Evolutionary conservation across 2,329 filamentous ascomycete genomes (phyloP), one percentile per base, ranked within the genome.

Genomic region (Saccharata proteae): DNA sequence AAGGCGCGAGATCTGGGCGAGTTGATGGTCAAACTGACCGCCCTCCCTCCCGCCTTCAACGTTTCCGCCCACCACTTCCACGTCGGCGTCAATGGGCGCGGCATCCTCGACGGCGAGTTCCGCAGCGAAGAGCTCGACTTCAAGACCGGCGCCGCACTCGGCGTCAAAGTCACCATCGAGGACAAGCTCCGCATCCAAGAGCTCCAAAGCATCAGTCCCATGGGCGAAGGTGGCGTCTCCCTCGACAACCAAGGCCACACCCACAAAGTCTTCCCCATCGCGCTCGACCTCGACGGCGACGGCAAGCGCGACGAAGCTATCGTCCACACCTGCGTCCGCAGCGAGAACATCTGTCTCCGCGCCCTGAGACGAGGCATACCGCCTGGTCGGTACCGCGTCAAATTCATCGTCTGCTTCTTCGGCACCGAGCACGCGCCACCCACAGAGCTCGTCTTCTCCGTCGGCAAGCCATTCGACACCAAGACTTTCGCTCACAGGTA

Each of bases 331-430:
- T 57, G 54, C 38, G 26, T 48, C 6, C 22, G 31, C 6, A 43
- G 48, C 1, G 44, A 48, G 6, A 52, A 55, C 20, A 37, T 55
- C 5, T 57, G 53, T 25, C 38, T 58, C 6, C 44, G 54, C 7
- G 46, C 46, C 0, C 42, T 56, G 28, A 51, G 54, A 26, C 54
- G 47, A 0, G 53, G 54, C 3, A 55, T 58, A 4, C 54, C 54
- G 0, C 51, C 48, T 16, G 54, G 54, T 1, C 41, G 40, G 16
- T 58, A 58, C 39, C 48, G 46, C 26, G 52, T 55, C 24, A 40
- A 42, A 10, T 57, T 55, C 38, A 48, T 58, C 30, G 44, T 47
- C 11, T 35, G 32, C 16, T 55, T 52, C 27, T 46, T 52, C 20
- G 37, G 43, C 3, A 36, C 37, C 10, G 28, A 30, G 4, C 19